Base-by-base conservation (phyloP, 768 basidiomycete species). In the Austroboletus festivus region DNA sequence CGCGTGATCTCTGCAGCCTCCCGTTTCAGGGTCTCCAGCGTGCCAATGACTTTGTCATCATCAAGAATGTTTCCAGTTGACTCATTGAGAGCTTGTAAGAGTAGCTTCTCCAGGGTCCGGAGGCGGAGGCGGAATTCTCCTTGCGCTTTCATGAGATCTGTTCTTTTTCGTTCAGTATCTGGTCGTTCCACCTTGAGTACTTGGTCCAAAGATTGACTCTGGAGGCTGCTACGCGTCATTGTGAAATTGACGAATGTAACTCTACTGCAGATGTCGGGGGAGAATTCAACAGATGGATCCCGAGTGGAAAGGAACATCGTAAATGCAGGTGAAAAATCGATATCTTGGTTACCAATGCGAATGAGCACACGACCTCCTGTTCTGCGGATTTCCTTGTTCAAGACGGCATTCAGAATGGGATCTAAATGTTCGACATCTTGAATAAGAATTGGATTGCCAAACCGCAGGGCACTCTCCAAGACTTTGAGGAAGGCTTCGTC, bases 281-380 rank as follows among this genome's bases (percentile, higher is more conserved):
- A 90, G 71, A 99, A 97, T 60, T 97, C 93, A 53, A 96, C 88
- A 0, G 95, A 95, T 2, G 96, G 94, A 67, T 99, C 94, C 19
- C 96, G 76, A 11, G 96, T 99, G 2, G 95, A 91, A 38, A 99
- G 77, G 82, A 99, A 99, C 92, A 99, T 94, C 5, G 92, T 96
- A 77, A 99, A 99, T n/a, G 96, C 86, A 6, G 96, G 96, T 0
- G 96, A 99, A 67, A 98, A 97, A 66, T 99, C 96, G 67, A 99
- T 97, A 57, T 99, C 96, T 72, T 99, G 96, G 63, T 79, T 97
- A 4, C 96, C 95, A 19, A 98, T 75, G 31, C 96, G 90, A 53
- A 99, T 96, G 34, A 98, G 81, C 13, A 98, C 93, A 67, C 96
- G 92, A 37, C 96, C 96, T 37, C 96, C 96, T 2, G 96, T 96